Conservation (phyloP, 805 yeast genomes). For the Lachancea nothofagi region DNA sequence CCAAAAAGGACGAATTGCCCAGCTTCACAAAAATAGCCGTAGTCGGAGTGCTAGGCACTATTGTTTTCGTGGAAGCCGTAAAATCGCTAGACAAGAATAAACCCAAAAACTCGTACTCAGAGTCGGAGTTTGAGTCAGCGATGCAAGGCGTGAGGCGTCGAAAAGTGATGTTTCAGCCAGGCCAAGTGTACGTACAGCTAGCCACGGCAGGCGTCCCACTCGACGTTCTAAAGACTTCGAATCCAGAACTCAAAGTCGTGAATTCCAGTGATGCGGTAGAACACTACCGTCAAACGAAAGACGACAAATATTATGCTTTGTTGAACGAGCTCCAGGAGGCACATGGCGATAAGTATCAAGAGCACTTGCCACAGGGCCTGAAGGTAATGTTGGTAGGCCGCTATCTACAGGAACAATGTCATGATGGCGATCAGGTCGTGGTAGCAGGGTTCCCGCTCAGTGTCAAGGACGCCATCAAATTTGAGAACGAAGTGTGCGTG, state of each 20-base stretch:
- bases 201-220: conserved; percentile 24
- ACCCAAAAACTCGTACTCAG: conserved; percentile 32
- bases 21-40: conserved; percentile 38
- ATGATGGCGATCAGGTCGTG: conserved; percentile 41
- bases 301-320: conserved; percentile 46
- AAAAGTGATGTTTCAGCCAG: conserved; percentile 38
- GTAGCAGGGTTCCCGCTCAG: conserved; percentile 55
- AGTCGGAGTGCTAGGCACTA: conserved; percentile 42
- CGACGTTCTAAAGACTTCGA: conserved; percentile 20
- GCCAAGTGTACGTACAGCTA: conserved; percentile 39
- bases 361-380: conserved; percentile 34
- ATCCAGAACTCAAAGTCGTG: conserved; percentile 32
- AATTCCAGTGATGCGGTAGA: conserved; percentile 48
- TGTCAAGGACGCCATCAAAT: conserved; percentile 62
- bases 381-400: conserved; percentile 31
- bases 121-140: conserved; percentile 39
- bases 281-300: conserved; percentile 39
- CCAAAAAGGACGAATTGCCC: conserved; percentile 28
- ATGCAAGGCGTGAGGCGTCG: conserved; percentile 49
- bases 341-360: conserved; percentile 25
- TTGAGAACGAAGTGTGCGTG: conserved; percentile 63
- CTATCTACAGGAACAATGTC: conserved; percentile 24
- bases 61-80: conserved; percentile 37
- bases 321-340: conserved; percentile 39
- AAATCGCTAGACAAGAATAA: conserved; percentile 34